Conservation (phyloP, 2,329 filamentous ascomycete genomes). For the Metarhizium album region DNA sequence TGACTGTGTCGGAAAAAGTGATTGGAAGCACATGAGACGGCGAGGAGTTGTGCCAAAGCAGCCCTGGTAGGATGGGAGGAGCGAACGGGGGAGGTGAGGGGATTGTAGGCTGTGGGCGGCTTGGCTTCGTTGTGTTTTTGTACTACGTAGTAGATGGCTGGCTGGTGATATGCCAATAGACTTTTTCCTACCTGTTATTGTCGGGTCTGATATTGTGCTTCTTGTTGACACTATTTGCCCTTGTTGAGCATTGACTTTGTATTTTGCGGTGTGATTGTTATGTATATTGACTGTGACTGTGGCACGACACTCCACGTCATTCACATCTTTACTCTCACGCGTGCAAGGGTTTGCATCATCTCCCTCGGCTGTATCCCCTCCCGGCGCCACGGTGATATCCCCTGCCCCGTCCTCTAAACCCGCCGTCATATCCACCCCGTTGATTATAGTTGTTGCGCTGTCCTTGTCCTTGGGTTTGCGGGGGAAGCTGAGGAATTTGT, state of each 20-base stretch:
- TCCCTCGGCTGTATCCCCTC: conserved; percentile 1
- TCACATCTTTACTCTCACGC: neutral
- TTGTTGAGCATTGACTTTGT: neutral
- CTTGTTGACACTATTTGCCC: neutral
- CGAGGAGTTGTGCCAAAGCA: neutral
- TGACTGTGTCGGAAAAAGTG: neutral
- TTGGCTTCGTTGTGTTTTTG: neutral
- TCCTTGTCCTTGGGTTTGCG: conserved; percentile 7
- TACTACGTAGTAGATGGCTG: too few relatives aligned
- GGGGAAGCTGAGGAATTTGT: conserved; percentile 13
- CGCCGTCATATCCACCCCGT: conserved; percentile 20
- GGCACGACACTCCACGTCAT: too few relatives aligned
- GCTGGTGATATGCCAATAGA: conserved; percentile 1
- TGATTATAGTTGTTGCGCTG: conserved; percentile 13
- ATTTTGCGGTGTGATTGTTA: neutral
- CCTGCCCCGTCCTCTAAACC: conserved; percentile 15
- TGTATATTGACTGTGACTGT: neutral
- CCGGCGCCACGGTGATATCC: conserved; percentile 6
- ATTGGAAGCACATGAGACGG: neutral
- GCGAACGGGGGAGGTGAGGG: neutral
- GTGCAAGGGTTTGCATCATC: neutral
- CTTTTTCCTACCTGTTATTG: conserved; percentile 2
- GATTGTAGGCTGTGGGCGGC: neutral
- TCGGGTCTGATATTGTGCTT: neutral
- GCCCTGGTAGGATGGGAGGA: neutral